These are phyloP conservation scores for Sherardia arvensis DNA, from an alignment of 257 asterid species.

Conservation along the genomic window DNA sequence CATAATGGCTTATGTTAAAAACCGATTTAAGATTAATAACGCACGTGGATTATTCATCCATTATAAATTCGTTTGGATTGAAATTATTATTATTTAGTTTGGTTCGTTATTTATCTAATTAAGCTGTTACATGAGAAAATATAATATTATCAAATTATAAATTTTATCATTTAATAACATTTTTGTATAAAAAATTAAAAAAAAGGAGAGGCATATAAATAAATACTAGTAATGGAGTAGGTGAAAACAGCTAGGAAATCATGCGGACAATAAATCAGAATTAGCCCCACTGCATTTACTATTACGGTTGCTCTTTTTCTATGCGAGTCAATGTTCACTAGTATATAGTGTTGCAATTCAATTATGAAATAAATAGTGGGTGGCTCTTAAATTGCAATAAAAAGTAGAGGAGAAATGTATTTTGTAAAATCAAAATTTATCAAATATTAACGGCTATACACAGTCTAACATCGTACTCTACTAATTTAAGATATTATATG, in stretches of 20 bases:
- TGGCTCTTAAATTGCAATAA: background rate
- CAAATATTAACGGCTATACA: no score
- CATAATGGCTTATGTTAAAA: background rate
- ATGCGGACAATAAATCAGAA: background rate
- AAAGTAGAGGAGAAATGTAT: background rate
- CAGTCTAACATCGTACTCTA: no score
- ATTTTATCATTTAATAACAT: no score
- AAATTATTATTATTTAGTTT: no score
- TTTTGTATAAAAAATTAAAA: no score
- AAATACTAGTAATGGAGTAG: constrained; percentile 50
- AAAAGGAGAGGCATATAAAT: constrained; percentile 4
- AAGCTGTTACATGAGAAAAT: no score
- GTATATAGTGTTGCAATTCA: background rate
- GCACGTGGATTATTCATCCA: background rate
- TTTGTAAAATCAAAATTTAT: no score
- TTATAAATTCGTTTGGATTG: no score
- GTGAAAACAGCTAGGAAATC: constrained; percentile 23
- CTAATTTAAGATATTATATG: no score
- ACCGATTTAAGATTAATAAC: background rate
- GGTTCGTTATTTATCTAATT: no score
- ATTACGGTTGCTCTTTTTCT: constrained; percentile 3
- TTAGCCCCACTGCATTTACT: constrained; percentile 37
- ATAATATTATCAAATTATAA: background rate
- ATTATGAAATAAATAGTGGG: background rate
- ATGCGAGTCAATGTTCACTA: background rate